These are phyloP conservation scores for Chlamydomonas schloesseri DNA, from an alignment of 139 green algal genomes.

Conservation along the genomic window DNA sequence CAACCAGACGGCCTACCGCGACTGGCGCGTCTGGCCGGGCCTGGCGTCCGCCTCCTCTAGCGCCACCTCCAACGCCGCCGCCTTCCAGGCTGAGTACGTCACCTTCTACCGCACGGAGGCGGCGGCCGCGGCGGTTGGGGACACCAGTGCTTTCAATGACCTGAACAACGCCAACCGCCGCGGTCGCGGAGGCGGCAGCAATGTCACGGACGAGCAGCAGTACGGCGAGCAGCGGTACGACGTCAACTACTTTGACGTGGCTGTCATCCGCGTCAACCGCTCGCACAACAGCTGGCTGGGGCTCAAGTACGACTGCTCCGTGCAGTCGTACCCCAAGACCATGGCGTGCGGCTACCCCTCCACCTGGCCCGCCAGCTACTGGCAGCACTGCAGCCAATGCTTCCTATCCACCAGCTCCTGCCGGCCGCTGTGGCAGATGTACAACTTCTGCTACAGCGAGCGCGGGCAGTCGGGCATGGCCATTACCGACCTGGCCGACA, in stretches of 20 bases:
- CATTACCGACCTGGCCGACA: constrained; percentile 43
- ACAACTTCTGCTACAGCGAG: constrained; percentile 56
- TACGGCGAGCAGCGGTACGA: constrained; percentile 43
- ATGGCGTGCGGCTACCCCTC: constrained; percentile 28
- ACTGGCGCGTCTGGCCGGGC: constrained; percentile 14
- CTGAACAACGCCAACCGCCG: background rate
- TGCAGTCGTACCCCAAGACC: constrained; percentile 24
- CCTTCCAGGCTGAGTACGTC: background rate
- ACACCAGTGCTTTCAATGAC: constrained; percentile 9
- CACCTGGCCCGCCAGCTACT: background rate
- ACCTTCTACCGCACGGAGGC: constrained; percentile 22
- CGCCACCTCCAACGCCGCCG: background rate
- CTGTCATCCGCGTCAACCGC: constrained; percentile 45
- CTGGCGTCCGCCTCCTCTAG: background rate
- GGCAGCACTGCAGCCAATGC: constrained; percentile 41
- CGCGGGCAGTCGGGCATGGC: constrained; percentile 51
- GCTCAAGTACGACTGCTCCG: constrained; percentile 44
- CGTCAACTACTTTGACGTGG: constrained; percentile 52
- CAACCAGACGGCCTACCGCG: constrained; percentile 12
- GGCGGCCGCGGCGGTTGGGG: background rate
- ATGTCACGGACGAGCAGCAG: background rate
- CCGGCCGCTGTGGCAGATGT: constrained; percentile 43
- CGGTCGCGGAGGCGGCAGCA: background rate
- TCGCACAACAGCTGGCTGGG: constrained; percentile 40
- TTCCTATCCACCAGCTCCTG: constrained; percentile 24